phyloP scores from a whole-genome alignment of 106 monocot genomes.

The Dendrobium officinale region DNA sequence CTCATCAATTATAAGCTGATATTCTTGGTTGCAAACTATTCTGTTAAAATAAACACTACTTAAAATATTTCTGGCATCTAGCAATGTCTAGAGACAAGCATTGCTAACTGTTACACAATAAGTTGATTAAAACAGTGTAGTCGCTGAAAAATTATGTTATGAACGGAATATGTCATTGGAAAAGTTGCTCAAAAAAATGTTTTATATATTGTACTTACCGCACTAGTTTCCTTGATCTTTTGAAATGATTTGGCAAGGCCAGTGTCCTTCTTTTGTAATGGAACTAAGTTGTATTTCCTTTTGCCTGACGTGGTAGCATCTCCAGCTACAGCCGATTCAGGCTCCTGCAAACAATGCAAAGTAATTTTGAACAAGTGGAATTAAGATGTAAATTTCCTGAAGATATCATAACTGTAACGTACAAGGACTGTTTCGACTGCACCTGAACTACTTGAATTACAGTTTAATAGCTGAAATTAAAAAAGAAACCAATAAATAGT shows the following conservation, averaged over 20 bases:
- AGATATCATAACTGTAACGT: not conserved
- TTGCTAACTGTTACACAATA: not conserved
- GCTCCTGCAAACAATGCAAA: constrained; percentile 34
- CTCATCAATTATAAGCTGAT: too few species aligned
- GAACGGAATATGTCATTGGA: not conserved
- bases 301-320: constrained; percentile 14
- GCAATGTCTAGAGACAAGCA: not conserved
- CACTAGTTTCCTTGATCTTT: constrained; percentile 83
- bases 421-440: not conserved
- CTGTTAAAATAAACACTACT: not conserved
- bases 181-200: not conserved
- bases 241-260: constrained; percentile 68
- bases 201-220: constrained; percentile 31
- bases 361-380: not conserved
- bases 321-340: constrained; percentile 20
- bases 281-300: constrained; percentile 20
- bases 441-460: not conserved
- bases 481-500: not conserved
- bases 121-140: not conserved
- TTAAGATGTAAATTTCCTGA: not conserved
- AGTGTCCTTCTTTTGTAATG: constrained; percentile 44
- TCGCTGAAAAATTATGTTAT: not conserved
- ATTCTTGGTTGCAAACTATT: not conserved
- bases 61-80: not conserved
- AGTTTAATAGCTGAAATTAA: not conserved